Evolutionary conservation across 257 asterid genomes (phyloP).

Genomic region (Nicotiana attenuata): DNA sequence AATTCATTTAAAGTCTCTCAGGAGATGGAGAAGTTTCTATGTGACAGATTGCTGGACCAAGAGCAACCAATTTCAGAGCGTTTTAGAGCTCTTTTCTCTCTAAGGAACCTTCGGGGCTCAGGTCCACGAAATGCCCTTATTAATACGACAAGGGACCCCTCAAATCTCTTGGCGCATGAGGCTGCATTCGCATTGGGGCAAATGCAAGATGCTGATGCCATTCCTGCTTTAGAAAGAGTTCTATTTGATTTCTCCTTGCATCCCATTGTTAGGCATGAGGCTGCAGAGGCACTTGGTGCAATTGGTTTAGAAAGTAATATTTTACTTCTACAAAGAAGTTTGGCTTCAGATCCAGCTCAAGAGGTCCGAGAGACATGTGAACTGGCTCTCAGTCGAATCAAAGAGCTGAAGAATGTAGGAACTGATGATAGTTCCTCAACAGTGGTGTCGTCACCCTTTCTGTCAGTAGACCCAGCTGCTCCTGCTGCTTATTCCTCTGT

Average conservation of each 20-base stretch:
- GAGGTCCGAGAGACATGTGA: conserved; percentile 97
- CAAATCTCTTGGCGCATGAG: conserved; percentile 94
- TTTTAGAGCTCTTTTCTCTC: conserved; percentile 82
- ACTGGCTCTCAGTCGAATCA: conserved; percentile 85
- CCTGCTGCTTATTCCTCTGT: conserved; percentile 74
- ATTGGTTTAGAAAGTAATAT: conserved; percentile 53
- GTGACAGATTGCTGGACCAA: conserved; percentile 63
- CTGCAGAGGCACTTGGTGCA: conserved; percentile 86
- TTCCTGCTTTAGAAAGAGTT: conserved; percentile 78
- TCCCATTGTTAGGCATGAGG: conserved; percentile 95
- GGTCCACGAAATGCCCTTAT: conserved; percentile 75
- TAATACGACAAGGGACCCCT: conserved; percentile 74
- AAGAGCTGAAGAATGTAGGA: conserved; percentile 44
- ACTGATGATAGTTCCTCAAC: conserved; percentile 13
- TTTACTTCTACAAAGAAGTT: conserved; percentile 53
- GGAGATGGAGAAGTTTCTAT: conserved; percentile 59
- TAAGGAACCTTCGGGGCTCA: conserved; percentile 79
- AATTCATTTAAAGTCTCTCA: conserved; percentile 49
- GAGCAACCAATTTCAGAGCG: conserved; percentile 77
- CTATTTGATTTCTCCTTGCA: conserved; percentile 78
- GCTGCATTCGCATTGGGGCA: conserved; percentile 99
- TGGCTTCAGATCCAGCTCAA: conserved; percentile 80
- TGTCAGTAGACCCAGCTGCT: conserved; percentile 94
- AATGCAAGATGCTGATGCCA: conserved; percentile 84
- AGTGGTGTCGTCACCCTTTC: conserved; percentile 62